Conservation (phyloP, 495 filamentous ascomycete genomes). For the Penicillium paxilli region DNA sequence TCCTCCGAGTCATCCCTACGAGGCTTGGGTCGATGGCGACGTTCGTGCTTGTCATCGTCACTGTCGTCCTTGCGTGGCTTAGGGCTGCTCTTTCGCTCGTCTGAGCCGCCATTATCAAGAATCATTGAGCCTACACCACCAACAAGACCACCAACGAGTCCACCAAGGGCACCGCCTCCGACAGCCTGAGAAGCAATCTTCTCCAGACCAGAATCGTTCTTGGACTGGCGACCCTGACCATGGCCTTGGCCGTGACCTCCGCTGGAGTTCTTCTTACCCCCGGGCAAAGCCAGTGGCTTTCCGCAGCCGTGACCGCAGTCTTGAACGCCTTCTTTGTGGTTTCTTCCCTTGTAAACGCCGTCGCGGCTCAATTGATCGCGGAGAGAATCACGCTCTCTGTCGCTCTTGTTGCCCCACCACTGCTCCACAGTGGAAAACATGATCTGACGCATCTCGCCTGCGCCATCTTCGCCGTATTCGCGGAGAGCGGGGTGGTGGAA, state of each 20-base stretch:
- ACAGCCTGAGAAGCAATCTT: conserved; percentile 45
- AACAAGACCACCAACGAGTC: conserved; percentile 51
- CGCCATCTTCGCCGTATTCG: conserved; percentile 68
- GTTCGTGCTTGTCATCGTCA: conserved; percentile 33
- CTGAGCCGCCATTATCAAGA: conserved; percentile 32
- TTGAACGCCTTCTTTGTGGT: conserved; percentile 82
- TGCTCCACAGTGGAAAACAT: conserved; percentile 78
- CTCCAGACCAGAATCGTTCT: conserved; percentile 30
- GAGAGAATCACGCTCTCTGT: conserved; percentile 60
- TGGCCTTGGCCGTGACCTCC: not conserved
- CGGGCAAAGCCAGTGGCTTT: conserved; percentile 62
- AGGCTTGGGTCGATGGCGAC: conserved; percentile 22
- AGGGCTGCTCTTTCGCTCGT: conserved; percentile 12
- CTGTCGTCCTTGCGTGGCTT: conserved; percentile 21
- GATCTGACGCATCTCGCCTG: conserved; percentile 64
- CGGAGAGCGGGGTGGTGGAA: conserved; percentile 86
- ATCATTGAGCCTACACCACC: conserved; percentile 48
- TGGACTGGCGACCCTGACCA: conserved; percentile 15
- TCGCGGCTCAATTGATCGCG: conserved; percentile 71
- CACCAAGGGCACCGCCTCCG: conserved; percentile 50
- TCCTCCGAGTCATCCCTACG: conserved; percentile 29
- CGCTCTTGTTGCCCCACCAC: conserved; percentile 73
- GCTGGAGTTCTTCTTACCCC: conserved; percentile 28
- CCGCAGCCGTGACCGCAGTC: conserved; percentile 86
- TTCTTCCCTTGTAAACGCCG: conserved; percentile 71